Conservation (phyloP, 352 stramenopile species). For the Blastocystis sp. region DNA sequence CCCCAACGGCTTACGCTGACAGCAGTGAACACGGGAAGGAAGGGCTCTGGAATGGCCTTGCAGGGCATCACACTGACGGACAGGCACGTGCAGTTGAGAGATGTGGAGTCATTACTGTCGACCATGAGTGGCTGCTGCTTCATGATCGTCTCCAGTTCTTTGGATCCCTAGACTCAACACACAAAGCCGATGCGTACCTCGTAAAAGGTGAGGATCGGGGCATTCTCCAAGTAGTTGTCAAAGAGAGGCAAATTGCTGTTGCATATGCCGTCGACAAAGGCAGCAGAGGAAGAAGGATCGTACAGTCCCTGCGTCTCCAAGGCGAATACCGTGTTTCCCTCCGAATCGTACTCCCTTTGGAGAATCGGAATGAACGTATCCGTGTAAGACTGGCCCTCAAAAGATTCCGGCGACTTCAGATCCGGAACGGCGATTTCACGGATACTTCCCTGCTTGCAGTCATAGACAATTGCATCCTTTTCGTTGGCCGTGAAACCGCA, state of each 20-base stretch:
- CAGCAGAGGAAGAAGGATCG: neutral
- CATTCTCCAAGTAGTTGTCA: constrained; percentile 8
- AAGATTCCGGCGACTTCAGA: neutral
- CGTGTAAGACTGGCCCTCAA: neutral
- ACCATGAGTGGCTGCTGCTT: neutral
- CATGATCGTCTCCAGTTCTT: neutral
- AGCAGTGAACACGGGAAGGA: neutral
- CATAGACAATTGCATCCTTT: neutral
- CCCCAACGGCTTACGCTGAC: neutral
- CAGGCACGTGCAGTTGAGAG: neutral
- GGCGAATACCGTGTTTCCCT: neutral
- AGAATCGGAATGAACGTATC: neutral
- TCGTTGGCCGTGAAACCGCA: neutral
- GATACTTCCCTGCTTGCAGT: neutral
- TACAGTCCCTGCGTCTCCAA: neutral
- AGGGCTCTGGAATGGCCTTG: constrained; percentile 34
- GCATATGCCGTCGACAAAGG: neutral
- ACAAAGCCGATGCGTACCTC: neutral
- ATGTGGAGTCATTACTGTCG: neutral
- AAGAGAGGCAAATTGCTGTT: constrained; percentile 12
- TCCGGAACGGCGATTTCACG: neutral
- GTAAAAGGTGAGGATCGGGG: constrained; percentile 7
- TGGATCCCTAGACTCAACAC: constrained; percentile 1
- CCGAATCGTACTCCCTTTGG: neutral
- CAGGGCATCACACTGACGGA: constrained; percentile 9